A percentile compares a stretch with the other conserved stretches of the same genome.
phyloP scores from a whole-genome alignment of 2,329 filamentous ascomycete genomes.

The Ceratocystis colombiana region DNA sequence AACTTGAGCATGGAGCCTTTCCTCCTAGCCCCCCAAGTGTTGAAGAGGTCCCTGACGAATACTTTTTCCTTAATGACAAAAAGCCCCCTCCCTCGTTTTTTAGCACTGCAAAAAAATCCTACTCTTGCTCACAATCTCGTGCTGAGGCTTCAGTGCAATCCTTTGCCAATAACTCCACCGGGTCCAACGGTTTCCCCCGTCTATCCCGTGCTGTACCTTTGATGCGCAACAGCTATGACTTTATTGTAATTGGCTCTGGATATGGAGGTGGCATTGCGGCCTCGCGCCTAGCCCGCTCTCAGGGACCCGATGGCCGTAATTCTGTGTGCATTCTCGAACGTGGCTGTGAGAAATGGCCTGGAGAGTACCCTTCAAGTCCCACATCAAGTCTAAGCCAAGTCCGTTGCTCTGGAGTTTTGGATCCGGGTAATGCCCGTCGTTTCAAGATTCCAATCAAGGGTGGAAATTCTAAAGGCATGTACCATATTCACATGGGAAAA shows the following conservation, averaged over 20 bases:
- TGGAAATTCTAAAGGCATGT: conserved; percentile 51
- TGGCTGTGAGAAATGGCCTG: conserved; percentile 56
- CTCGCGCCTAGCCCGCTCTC: conserved; percentile 48
- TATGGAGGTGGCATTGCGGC: conserved; percentile 60
- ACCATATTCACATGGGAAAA: conserved; percentile 52
- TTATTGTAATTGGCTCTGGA: conserved; percentile 57
- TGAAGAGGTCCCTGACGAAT: conserved; percentile 19
- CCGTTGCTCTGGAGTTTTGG: conserved; percentile 47
- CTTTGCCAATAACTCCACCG: conserved; percentile 21
- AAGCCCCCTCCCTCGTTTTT: conserved; percentile 16
- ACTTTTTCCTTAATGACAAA: conserved; percentile 20
- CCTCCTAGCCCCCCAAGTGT: conserved; percentile 10
- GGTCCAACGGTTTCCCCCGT: conserved; percentile 29
- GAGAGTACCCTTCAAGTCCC: conserved; percentile 48
- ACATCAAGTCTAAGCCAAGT: conserved; percentile 42
- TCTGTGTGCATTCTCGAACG: conserved; percentile 55
- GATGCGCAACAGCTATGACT: conserved; percentile 50
- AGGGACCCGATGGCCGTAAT: conserved; percentile 34
- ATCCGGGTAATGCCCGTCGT: conserved; percentile 33
- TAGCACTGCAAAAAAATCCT: conserved; percentile 18
- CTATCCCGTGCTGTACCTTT: conserved; percentile 49
- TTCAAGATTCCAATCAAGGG: conserved; percentile 37
- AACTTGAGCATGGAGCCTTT: conserved; percentile 1
- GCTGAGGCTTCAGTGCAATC: conserved; percentile 23
- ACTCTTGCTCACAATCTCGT: conserved; percentile 23